Percentiles rank a stretch among this genome's conserved stretches.
Evolutionary conservation across 2,329 filamentous ascomycete species (phyloP).

Genomic region (Sporothrix sp.): DNA sequence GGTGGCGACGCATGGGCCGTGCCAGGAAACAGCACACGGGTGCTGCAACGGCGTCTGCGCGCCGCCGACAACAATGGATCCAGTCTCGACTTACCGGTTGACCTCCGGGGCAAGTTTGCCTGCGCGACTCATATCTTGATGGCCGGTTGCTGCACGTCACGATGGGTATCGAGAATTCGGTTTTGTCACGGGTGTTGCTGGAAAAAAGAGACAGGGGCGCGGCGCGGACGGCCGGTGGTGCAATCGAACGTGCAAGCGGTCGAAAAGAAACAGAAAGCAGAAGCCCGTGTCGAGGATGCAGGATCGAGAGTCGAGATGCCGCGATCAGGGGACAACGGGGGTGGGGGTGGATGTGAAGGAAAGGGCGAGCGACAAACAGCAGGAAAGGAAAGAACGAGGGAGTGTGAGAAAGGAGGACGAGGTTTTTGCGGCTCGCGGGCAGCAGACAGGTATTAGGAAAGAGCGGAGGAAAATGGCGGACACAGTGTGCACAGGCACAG

Average conservation of each 20-base stretch:
- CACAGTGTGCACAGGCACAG: too few species aligned
- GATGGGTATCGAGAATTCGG: conserved; percentile 6
- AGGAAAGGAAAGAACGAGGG: background rate
- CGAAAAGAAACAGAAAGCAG: background rate
- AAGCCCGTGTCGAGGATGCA: background rate
- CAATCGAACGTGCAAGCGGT: too few species aligned
- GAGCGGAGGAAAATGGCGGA: background rate
- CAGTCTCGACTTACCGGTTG: conserved; percentile 60
- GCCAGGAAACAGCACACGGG: background rate
- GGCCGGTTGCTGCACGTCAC: conserved; percentile 18
- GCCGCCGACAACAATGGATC: background rate
- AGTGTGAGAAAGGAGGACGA: conserved; percentile 7
- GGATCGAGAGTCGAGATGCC: background rate
- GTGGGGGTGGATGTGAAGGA: background rate
- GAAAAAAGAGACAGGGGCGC: background rate
- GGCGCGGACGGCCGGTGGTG: background rate
- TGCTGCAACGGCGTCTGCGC: background rate
- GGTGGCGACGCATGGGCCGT: background rate
- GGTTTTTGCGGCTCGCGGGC: conserved; percentile 11
- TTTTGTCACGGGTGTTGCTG: conserved; percentile 1
- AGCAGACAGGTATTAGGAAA: conserved; percentile 7
- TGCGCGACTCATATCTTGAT: conserved; percentile 87
- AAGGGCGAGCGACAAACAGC: conserved; percentile 1
- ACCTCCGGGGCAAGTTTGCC: conserved; percentile 98
- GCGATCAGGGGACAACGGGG: background rate